Percentiles rank a stretch among this genome's conserved stretches.
phyloP scores from a whole-genome alignment of 208 protist species.

The Blastocrithidia nonstop region DNA sequence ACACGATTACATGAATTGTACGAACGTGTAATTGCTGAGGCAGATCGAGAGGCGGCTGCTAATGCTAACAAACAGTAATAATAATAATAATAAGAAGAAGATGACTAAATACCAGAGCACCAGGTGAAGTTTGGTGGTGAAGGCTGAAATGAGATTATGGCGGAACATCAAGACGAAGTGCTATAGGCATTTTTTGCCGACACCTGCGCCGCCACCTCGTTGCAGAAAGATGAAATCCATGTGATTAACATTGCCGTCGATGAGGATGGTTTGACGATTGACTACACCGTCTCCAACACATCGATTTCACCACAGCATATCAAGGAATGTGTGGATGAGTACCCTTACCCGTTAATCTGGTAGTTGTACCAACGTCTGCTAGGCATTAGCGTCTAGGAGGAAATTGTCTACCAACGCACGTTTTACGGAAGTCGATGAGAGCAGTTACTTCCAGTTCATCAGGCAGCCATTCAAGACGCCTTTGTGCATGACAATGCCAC shows the following conservation, averaged over 20 bases:
- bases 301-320: conserved; percentile 11
- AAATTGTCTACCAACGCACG: not conserved
- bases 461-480: conserved; percentile 11
- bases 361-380: conserved; percentile 26
- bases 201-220: conserved; percentile 19
- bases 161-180: conserved; percentile 14
- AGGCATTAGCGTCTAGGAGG: conserved; percentile 5
- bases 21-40: conserved; percentile 7
- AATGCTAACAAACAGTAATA: too few species aligned
- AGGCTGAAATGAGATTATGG: conserved; percentile 21
- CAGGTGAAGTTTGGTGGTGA: conserved; percentile 40
- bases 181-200: conserved; percentile 34
- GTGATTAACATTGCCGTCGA: conserved; percentile 14
- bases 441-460: conserved; percentile 11
- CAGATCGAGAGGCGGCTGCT: not conserved
- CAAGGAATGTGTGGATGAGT: conserved; percentile 21
- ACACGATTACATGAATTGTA: conserved; percentile 29
- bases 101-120: conserved; percentile 10
- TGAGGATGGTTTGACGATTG: conserved; percentile 26
- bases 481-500: conserved; percentile 22
- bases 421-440: too few species aligned
- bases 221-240: conserved; percentile 10
- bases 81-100: not conserved
- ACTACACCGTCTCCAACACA: conserved; percentile 20
- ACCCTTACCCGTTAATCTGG: conserved; percentile 38